phyloP scores from a whole-genome alignment of 345 rosid species.

The Eucalyptus tenuipes region DNA sequence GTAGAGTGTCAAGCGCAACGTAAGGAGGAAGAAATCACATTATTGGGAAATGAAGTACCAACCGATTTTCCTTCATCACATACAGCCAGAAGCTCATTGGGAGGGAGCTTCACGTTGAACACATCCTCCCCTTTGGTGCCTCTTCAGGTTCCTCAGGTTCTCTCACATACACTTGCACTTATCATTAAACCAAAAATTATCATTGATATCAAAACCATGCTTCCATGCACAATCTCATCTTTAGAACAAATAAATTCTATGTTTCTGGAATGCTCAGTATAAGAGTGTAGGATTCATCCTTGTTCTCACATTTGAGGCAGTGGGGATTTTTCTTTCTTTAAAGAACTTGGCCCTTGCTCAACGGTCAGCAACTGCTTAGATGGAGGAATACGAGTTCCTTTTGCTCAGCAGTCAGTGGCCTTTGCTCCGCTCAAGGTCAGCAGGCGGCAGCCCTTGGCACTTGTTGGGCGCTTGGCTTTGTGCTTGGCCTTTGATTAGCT shows the following conservation, averaged over 20 bases:
- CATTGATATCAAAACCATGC: too few species aligned
- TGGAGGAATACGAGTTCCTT: neutral
- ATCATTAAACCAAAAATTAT: too few species aligned
- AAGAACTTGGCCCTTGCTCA: neutral
- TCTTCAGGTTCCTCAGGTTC: constrained; percentile 96
- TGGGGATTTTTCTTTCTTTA: neutral
- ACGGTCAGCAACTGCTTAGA: neutral
- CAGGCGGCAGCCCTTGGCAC: neutral
- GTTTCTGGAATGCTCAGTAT: too few species aligned
- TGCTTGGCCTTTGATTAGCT: neutral
- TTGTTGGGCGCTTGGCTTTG: neutral
- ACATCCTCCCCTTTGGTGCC: constrained; percentile 88
- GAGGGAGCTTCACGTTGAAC: constrained; percentile 89
- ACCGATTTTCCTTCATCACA: constrained; percentile 79
- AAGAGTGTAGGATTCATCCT: too few species aligned
- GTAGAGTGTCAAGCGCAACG: neutral
- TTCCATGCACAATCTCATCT: too few species aligned
- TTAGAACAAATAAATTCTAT: too few species aligned
- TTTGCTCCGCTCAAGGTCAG: neutral
- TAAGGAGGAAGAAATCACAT: constrained; percentile 27
- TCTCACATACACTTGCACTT: constrained; percentile 6
- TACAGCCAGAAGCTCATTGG: constrained; percentile 87
- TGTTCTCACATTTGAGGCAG: neutral
- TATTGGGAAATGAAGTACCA: constrained; percentile 83
- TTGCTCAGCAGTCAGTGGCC: neutral